A percentile compares a stretch with the other conserved stretches of the same genome.
Evolutionary conservation across 1,284 basidiomycete species (phyloP).

Genomic region (Ceratobasidium theobromae): DNA sequence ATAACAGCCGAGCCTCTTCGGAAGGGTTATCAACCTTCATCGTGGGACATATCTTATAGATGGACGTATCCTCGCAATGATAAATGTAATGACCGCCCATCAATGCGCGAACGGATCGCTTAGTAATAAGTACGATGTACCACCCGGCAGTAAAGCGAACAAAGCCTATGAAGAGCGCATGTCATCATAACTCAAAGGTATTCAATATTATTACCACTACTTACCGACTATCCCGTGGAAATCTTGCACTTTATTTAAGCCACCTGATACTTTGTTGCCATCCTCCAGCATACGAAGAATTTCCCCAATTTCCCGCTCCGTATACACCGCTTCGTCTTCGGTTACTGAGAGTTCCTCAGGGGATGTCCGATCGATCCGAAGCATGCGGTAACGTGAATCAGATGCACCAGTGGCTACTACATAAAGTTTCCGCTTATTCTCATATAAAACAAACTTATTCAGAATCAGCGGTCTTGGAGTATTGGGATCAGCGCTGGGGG

Average conservation of each 20-base stretch:
- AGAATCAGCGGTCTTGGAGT: slow-evolving; percentile 11
- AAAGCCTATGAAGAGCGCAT: slow-evolving; percentile 60
- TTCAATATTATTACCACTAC: slow-evolving; percentile 37
- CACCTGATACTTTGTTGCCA: slow-evolving; percentile 86
- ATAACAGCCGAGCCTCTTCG: slow-evolving; percentile 69
- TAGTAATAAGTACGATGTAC: slow-evolving; percentile 89
- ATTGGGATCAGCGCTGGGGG: slow-evolving; percentile 15
- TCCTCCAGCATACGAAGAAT: slow-evolving; percentile 94
- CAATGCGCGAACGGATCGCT: slow-evolving; percentile 89
- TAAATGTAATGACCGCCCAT: slow-evolving; percentile 97
- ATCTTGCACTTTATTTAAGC: slow-evolving; percentile 77
- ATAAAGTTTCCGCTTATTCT: slow-evolving; percentile 84
- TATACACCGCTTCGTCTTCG: slow-evolving; percentile 88
- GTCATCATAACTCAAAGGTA: neutral
- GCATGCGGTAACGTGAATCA: slow-evolving; percentile 81
- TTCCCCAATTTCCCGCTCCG: slow-evolving; percentile 81
- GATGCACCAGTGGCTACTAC: slow-evolving; percentile 85
- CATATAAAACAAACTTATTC: slow-evolving; percentile 92
- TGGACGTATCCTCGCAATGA: slow-evolving; percentile 91
- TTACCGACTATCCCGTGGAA: slow-evolving; percentile 79
- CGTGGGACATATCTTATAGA: slow-evolving; percentile 70
- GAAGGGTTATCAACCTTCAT: slow-evolving; percentile 79
- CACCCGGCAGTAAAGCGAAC: slow-evolving; percentile 87
- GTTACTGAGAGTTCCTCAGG: slow-evolving; percentile 72
- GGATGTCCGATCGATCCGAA: slow-evolving; percentile 87